These are phyloP conservation scores for Nakazawaea pomicola DNA, from an alignment of 805 yeast species.

Conservation along the genomic window DNA sequence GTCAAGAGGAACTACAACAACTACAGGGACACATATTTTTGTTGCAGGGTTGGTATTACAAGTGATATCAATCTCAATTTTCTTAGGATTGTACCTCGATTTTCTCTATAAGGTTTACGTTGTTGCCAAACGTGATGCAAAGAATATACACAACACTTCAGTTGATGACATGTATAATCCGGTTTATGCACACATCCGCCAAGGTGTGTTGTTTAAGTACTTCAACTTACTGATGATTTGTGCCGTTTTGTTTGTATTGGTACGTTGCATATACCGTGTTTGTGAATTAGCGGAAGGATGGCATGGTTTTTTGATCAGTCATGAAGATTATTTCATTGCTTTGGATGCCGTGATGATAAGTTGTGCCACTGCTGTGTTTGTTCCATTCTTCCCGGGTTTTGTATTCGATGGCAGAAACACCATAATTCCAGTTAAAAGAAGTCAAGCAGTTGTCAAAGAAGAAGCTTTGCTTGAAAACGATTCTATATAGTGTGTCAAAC, in stretches of 20 bases:
- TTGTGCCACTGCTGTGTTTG: slow-evolving; percentile 38
- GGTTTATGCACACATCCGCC: slow-evolving; percentile 30
- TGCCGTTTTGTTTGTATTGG: slow-evolving; percentile 49
- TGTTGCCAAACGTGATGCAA: slow-evolving; percentile 10
- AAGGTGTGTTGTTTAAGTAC: slow-evolving; percentile 28
- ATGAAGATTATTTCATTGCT: slow-evolving; percentile 53
- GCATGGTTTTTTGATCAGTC: slow-evolving; percentile 57
- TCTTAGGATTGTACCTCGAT: slow-evolving; percentile 42
- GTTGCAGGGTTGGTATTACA: slow-evolving; percentile 77
- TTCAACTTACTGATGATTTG: slow-evolving; percentile 41
- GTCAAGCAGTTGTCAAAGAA: no score
- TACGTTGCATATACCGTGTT: slow-evolving; percentile 69
- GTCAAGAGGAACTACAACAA: slow-evolving; percentile 24
- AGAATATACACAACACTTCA: not conserved
- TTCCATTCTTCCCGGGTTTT: slow-evolving; percentile 61
- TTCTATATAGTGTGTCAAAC: no score
- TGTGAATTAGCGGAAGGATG: slow-evolving; percentile 72
- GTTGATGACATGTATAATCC: slow-evolving; percentile 29
- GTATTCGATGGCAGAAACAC: slow-evolving; percentile 33
- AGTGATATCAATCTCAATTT: slow-evolving; percentile 62
- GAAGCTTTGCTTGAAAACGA: no score
- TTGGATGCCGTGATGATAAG: slow-evolving; percentile 62
- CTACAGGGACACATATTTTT: slow-evolving; percentile 60
- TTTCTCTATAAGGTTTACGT: slow-evolving; percentile 38
- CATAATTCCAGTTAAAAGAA: slow-evolving; percentile 13